These are phyloP conservation scores for Fusarium coicis DNA, from an alignment of 2,329 filamentous ascomycete species.

Conservation along the genomic window DNA sequence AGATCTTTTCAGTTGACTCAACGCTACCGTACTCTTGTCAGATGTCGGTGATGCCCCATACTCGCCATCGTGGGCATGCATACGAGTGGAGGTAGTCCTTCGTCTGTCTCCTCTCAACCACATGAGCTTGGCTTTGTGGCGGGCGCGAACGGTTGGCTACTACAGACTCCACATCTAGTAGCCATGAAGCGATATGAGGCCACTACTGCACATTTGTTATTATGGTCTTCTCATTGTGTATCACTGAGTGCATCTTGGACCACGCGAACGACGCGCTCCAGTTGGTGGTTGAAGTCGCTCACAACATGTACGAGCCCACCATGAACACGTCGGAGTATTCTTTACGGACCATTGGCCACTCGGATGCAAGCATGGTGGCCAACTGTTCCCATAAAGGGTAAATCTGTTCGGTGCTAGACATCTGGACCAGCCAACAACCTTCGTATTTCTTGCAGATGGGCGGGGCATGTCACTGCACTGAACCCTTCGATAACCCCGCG, in stretches of 20 bases:
- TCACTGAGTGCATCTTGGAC: constrained; percentile 20
- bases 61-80: constrained; percentile 2
- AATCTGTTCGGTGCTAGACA: constrained; percentile 28
- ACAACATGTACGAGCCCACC: constrained; percentile 36
- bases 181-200: constrained; percentile 28
- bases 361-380: constrained; percentile 32
- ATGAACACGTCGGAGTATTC: constrained; percentile 25
- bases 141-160: constrained; percentile 29
- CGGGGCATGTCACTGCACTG: constrained; percentile 29
- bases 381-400: constrained; percentile 33
- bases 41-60: constrained; percentile 11
- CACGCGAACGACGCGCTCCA: constrained; percentile 29
- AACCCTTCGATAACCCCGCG: constrained; percentile 29
- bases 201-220: constrained; percentile 31
- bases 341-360: constrained; percentile 19
- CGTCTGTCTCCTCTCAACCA: constrained; percentile 14
- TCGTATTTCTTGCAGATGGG: constrained; percentile 39
- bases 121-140: constrained; percentile 34
- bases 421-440: constrained; percentile 24
- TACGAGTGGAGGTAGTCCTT: constrained; percentile 9
- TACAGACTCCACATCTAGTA: constrained; percentile 20
- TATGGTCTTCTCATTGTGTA: constrained; percentile 22
- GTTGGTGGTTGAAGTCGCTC: constrained; percentile 32
- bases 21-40: not conserved
- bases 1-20: not conserved